A percentile compares a stretch with the other conserved stretches of the same genome.
These are phyloP conservation scores for Taphrina sp. DNA, from an alignment of 1,139 yeast species.

Conservation along the genomic window DNA sequence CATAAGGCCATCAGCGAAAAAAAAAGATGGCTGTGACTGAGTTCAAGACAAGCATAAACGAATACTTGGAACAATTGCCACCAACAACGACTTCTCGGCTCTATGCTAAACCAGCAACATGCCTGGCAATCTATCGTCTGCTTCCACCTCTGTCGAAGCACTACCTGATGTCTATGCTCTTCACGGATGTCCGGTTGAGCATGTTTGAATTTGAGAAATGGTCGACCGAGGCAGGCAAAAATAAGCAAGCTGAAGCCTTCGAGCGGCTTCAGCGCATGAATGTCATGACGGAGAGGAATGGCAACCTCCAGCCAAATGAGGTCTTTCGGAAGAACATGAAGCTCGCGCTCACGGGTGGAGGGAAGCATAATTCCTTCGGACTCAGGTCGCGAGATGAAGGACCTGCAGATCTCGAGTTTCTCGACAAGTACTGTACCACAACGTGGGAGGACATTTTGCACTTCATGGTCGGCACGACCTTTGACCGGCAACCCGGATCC, in stretches of 20 bases:
- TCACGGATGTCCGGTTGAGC: conserved; percentile 70
- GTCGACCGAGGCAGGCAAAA: conserved; percentile 60
- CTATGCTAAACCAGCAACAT: conserved; percentile 83
- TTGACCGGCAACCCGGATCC: conserved; percentile 49
- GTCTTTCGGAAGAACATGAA: conserved; percentile 73
- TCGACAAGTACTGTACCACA: conserved; percentile 76
- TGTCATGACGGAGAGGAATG: conserved; percentile 39
- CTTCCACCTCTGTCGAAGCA: conserved; percentile 87
- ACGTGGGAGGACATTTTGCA: conserved; percentile 96
- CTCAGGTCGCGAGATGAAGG: conserved; percentile 53
- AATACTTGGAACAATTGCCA: conserved; percentile 85
- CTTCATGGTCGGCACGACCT: conserved; percentile 87
- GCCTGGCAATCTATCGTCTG: conserved; percentile 82
- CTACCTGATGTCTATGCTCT: conserved; percentile 81
- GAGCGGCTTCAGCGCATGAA: conserved; percentile 75
- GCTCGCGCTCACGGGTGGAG: conserved; percentile 80
- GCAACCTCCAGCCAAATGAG: conserved; percentile 61
- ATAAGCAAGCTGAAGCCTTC: conserved; percentile 59
- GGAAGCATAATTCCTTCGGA: conserved; percentile 56
- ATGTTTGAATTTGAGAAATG: conserved; percentile 69
- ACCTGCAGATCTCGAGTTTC: conserved; percentile 59
- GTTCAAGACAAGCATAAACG: conserved; percentile 77
- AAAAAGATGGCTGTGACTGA: conserved; percentile 39
- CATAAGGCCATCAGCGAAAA: no score
- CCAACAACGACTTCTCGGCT: conserved; percentile 75